A percentile compares a stretch with the other conserved stretches of the same genome.
Conservation (phyloP, 2,329 filamentous ascomycete species). For the Zymoseptoria tritici region DNA sequence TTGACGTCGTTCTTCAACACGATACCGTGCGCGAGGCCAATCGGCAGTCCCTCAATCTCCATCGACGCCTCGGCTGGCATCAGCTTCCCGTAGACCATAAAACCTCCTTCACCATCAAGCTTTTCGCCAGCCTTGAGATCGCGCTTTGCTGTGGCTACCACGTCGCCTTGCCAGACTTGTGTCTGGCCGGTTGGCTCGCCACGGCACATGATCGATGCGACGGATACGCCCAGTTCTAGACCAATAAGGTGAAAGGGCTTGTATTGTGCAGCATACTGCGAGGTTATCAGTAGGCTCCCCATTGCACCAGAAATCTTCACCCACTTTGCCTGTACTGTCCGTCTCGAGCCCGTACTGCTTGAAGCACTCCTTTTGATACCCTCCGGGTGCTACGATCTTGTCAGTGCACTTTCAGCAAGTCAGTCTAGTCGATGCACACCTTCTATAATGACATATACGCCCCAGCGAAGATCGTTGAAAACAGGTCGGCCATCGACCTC, state of each 20-base stretch:
- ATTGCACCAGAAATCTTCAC: background rate
- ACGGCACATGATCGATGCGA: constrained; percentile 41
- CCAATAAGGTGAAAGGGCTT: constrained; percentile 45
- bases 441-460: constrained; percentile 41
- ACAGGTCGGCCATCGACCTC: constrained; percentile 38
- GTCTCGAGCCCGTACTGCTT: constrained; percentile 41
- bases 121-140: constrained; percentile 40
- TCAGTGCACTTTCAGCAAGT: background rate
- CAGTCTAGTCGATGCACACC: background rate
- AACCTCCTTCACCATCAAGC: constrained; percentile 41
- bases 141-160: constrained; percentile 42
- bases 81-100: constrained; percentile 40
- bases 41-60: constrained; percentile 36
- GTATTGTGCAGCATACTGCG: constrained; percentile 37
- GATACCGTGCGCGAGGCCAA: constrained; percentile 39
- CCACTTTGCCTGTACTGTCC: constrained; percentile 31
- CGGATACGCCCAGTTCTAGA: constrained; percentile 39
- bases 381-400: constrained; percentile 29
- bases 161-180: constrained; percentile 39
- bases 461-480: constrained; percentile 37
- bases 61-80: constrained; percentile 37
- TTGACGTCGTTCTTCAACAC: constrained; percentile 36
- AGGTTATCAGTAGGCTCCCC: background rate
- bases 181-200: constrained; percentile 41
- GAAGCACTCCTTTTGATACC: constrained; percentile 40